Base-by-base conservation (phyloP, 768 basidiomycete genomes). In the Lenzites betulinus region DNA sequence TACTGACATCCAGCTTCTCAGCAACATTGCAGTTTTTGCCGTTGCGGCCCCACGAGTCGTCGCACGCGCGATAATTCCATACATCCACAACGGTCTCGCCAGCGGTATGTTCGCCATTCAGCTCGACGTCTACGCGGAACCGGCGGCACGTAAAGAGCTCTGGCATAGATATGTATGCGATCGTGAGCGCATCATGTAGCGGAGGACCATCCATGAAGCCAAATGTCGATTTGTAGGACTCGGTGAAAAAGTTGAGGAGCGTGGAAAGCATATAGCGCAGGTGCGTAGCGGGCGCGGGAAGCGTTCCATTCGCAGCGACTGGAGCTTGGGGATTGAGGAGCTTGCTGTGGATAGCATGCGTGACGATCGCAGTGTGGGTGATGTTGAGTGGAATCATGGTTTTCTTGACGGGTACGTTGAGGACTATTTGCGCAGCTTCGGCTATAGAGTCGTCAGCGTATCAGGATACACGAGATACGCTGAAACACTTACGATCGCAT, bases 141-240 rank as follows among this genome's bases (percentile, higher is more conserved):
- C 93, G 78, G 50, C 70, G 81, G 35, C 75, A 74, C 23, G 71
- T 70, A 71, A 94, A 93, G 1, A 93, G 65, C 5, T 84, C 79
- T 0, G 92, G 91, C n/a, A 74, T 72, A 1, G 85, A 82, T 36
- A 93, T 77, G 62, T 90, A 95, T 11, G 86, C 89, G 47, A 95
- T 77, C 0, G 93, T 92, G 36, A 95, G 78, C 0, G 92, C 85
- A 66, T 95, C 94, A 63, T 96, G 94, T 2, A 95, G 77, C 2
- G 94, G 94, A 7, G 94, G 94, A 0, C 92, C 93, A 35, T 89
- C 80, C n/a, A 79, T 70, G 71, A 95, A 95, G n/a, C 84, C 85
- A 64, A 93, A 95, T 0, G 86, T 87, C 2, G 82, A 75, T 67
- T 84, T 82, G 74, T 95, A 93, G 2, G 85, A 63, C 3, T 83